Base-by-base conservation (phyloP, 2,329 filamentous ascomycete species). In the Cercospora zeae-maydis region DNA sequence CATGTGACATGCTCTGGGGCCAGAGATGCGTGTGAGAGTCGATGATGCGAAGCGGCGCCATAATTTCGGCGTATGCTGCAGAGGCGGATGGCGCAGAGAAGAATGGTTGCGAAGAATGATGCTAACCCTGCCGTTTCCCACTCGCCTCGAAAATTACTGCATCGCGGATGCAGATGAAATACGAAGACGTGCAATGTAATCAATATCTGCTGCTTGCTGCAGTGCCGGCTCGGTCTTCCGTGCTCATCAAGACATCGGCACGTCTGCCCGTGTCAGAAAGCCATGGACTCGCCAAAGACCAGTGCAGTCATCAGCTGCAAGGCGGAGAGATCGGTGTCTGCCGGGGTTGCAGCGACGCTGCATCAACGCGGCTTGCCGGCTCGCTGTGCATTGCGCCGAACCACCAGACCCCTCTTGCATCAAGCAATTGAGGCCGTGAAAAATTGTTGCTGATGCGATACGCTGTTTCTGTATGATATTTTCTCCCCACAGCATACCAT, bases 11-110 rank as follows among this genome's bases (percentile, higher is more conserved):
- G 58, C 84, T 83, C 51, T 80, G 77, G 49, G 91, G 90, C 81
- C 87, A 96, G 72, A 97, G 86, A 79, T 97, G 93, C 77, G 97
- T 89, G 81, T 97, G 93, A 39, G 91, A 89, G 80, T 97, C 93
- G 76, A 97, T 86, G 73, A 96, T 88, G 30, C 66, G 66, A 21
- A 51, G 45, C 19, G 42, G 57, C 45, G 57, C 45, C 57, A 59
- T 59, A 16, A 37, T 52, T 21, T 34, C 16, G 57, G 45, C 19
- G 11, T 27, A 21, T 11, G 16, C 39, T 57, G 39, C 24, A 33
- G 24, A 33, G 30, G 13, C 47, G 24, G 24, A 30, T 10, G 7
- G 14, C 27, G 19, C n/a, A 52, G 47, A 52, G 47, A 52, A 27
- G 30, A 52, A 30, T n/a, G 47, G 24, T 10, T 52, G 24, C 30